A percentile compares a stretch with the other conserved stretches of the same genome.
Conservation (phyloP, 2,329 filamentous ascomycete genomes). For the Simplicillium sp. region DNA sequence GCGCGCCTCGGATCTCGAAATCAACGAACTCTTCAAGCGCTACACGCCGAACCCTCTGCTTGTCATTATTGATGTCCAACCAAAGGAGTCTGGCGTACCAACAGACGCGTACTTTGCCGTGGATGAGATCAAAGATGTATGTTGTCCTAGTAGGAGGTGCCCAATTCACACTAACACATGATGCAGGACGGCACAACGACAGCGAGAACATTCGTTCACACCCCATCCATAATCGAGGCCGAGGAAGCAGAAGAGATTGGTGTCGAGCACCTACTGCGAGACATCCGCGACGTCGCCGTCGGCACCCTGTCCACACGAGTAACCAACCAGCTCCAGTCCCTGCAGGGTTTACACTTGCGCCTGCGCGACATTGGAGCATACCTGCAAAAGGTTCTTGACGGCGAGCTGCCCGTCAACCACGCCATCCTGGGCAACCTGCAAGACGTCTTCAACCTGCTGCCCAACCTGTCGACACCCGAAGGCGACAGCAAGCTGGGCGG, state of each 20-base stretch:
- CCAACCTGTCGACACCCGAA: slow-evolving; percentile 83
- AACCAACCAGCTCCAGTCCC: slow-evolving; percentile 92
- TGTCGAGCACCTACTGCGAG: slow-evolving; percentile 92
- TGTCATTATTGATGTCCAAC: slow-evolving; percentile 97
- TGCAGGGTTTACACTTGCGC: slow-evolving; percentile 90
- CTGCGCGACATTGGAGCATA: slow-evolving; percentile 93
- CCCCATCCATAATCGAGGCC: slow-evolving; percentile 94
- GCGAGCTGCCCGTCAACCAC: slow-evolving; percentile 90
- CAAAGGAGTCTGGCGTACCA: slow-evolving; percentile 93
- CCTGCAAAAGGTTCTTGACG: slow-evolving; percentile 89
- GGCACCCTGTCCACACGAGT: slow-evolving; percentile 94
- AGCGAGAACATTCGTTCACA: slow-evolving; percentile 95
- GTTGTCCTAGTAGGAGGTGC: slow-evolving; percentile 19
- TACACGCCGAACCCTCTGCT: slow-evolving; percentile 95
- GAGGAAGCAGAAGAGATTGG: slow-evolving; percentile 99
- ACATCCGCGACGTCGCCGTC: slow-evolving; percentile 96
- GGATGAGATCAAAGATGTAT: slow-evolving; percentile 97
- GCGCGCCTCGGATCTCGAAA: slow-evolving; percentile 90
- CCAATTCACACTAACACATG: slow-evolving; percentile 1
- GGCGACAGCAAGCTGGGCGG: slow-evolving; percentile 56
- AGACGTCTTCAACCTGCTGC: slow-evolving; percentile 96
- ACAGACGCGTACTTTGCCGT: slow-evolving; percentile 99
- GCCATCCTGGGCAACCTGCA: slow-evolving; percentile 97
- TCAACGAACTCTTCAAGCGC: slow-evolving; percentile 99
- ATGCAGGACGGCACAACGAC: slow-evolving; percentile 89